Conservation (phyloP, 2,329 filamentous ascomycete genomes). For the Teratosphaeria pseudoeucalypti region DNA sequence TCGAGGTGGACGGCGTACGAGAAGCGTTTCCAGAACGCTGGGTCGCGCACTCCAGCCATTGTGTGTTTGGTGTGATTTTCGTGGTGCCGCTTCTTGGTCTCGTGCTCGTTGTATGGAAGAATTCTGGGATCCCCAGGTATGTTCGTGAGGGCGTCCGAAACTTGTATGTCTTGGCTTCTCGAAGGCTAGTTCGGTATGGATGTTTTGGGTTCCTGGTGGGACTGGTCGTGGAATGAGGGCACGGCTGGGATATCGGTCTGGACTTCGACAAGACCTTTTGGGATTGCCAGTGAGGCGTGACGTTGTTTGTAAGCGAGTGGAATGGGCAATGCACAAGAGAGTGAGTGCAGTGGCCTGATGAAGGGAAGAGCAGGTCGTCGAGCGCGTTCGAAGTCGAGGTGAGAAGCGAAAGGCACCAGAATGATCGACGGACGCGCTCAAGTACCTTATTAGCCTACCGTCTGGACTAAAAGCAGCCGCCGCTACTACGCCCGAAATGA, state of each 20-base stretch:
- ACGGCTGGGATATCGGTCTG: not conserved
- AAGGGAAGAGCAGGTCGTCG: not conserved
- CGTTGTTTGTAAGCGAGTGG: not conserved
- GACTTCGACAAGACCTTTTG: not conserved
- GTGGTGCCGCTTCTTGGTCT: not conserved
- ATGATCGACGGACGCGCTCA: not conserved
- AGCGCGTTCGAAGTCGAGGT: not conserved
- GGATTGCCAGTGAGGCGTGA: not conserved
- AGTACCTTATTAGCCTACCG: not conserved
- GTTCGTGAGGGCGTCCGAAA: not conserved
- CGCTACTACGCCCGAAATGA: not conserved
- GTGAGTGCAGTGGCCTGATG: not conserved
- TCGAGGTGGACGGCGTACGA: conserved; percentile 47
- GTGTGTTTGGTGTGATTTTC: not conserved
- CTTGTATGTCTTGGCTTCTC: not conserved
- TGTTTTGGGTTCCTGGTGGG: not conserved
- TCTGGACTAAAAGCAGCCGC: not conserved
- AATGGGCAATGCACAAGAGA: not conserved
- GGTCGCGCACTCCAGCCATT: conserved; percentile 46
- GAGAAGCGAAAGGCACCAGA: not conserved
- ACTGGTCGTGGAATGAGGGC: not conserved
- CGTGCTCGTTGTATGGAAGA: not conserved
- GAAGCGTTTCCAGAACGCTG: conserved; percentile 52
- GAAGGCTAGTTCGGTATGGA: not conserved
- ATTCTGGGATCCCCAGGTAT: not conserved